These are phyloP conservation scores for Xylariaceae sp. DNA, from an alignment of 2,329 filamentous ascomycete species.

Conservation along the genomic window DNA sequence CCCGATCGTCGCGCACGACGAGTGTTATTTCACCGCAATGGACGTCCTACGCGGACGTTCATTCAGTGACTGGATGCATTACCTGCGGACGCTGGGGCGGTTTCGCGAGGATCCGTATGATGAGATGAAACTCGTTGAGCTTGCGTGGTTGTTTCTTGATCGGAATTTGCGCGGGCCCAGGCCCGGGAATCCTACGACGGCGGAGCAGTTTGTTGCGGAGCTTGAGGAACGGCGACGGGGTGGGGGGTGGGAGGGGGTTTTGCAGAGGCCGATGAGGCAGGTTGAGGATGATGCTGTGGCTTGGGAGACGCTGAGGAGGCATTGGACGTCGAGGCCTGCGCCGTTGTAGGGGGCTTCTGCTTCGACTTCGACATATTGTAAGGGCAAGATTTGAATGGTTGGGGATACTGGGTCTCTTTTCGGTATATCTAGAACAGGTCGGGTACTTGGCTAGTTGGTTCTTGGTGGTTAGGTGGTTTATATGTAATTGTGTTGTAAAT, in stretches of 20 bases:
- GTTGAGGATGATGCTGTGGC: slow-evolving; percentile 21
- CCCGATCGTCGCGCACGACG: slow-evolving; percentile 17
- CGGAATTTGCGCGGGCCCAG: slow-evolving; percentile 23
- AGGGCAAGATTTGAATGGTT: too few relatives aligned
- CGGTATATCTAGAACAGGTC: too few relatives aligned
- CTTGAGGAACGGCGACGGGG: slow-evolving; percentile 21
- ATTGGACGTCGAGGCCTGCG: slow-evolving; percentile 22
- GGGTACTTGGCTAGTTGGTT: too few relatives aligned
- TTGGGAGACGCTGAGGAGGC: slow-evolving; percentile 21
- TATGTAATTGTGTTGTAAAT: too few relatives aligned
- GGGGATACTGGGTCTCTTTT: too few relatives aligned
- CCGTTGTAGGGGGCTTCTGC: too few relatives aligned
- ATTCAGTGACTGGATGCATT: slow-evolving; percentile 24
- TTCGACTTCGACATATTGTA: too few relatives aligned
- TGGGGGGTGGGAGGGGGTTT: slow-evolving; percentile 12
- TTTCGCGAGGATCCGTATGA: slow-evolving; percentile 21
- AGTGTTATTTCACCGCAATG: slow-evolving; percentile 25
- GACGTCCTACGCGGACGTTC: slow-evolving; percentile 19
- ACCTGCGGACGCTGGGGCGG: slow-evolving; percentile 18
- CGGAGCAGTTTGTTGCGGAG: slow-evolving; percentile 22
- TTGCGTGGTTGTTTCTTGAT: slow-evolving; percentile 30
- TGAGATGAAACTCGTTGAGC: slow-evolving; percentile 24
- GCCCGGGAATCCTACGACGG: slow-evolving; percentile 12
- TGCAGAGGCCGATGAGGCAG: slow-evolving; percentile 20
- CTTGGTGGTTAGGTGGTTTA: too few relatives aligned